A percentile compares a stretch with the other conserved stretches of the same genome.
Evolutionary conservation across 2,329 filamentous ascomycete species (phyloP).

Genomic region (Colletotrichum somersetense): DNA sequence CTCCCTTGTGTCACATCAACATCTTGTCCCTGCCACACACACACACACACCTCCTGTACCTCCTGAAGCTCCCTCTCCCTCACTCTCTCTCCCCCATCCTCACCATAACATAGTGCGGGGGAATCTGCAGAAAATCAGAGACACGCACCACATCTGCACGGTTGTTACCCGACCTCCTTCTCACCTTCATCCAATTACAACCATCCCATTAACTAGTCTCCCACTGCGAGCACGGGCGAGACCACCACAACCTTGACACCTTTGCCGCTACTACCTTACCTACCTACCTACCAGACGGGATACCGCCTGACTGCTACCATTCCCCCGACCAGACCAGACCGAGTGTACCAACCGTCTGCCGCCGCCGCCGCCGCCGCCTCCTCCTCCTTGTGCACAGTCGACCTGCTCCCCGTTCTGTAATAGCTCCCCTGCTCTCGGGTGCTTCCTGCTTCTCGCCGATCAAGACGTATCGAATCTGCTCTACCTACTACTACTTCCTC

Average conservation of each 20-base stretch:
- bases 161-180: slow-evolving; percentile 34
- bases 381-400: slow-evolving; percentile 28
- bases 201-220: slow-evolving; percentile 33
- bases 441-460: slow-evolving; percentile 38
- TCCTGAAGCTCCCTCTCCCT: slow-evolving; percentile 38
- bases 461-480: slow-evolving; percentile 38
- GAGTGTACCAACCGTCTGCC: slow-evolving; percentile 6
- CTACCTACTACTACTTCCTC: slow-evolving; percentile 19
- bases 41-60: slow-evolving; percentile 4
- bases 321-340: slow-evolving; percentile 5
- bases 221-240: slow-evolving; percentile 31
- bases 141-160: slow-evolving; percentile 32
- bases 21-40: slow-evolving; percentile 36
- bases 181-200: slow-evolving; percentile 36
- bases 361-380: slow-evolving; percentile 16
- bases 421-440: slow-evolving; percentile 39
- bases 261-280: slow-evolving; percentile 12
- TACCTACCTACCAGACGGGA: slow-evolving; percentile 4
- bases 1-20: slow-evolving; percentile 35
- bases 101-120: slow-evolving; percentile 34
- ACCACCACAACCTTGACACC: slow-evolving; percentile 30
- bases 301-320: slow-evolving; percentile 23
- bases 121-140: slow-evolving; percentile 28
- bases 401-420: slow-evolving; percentile 39
- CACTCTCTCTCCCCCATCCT: slow-evolving; percentile 15